Base-by-base conservation (phyloP, 2,329 filamentous ascomycete species). In the Paraphaeosphaeria minitans region DNA sequence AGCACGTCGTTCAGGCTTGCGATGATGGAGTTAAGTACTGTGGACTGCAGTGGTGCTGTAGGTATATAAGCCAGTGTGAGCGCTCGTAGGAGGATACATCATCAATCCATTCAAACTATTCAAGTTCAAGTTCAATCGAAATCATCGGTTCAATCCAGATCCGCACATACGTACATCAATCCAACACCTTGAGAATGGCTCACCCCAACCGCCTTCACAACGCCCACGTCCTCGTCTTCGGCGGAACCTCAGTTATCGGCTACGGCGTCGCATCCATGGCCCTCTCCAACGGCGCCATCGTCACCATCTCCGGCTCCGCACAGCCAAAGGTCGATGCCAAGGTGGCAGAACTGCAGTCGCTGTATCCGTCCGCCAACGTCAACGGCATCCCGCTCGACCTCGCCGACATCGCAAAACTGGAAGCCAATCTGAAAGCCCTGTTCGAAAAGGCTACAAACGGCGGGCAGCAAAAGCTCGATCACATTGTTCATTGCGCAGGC, bases 241-340 rank as follows among this genome's bases (percentile, higher is more conserved):
- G 88, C 41, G 89, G 87, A 39, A 85, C 86, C 0, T 83, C 84
- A 42, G 88, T 88, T 48, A 88, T 91, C 41, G 88, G 88, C 33
- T 86, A 82, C 62, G 82, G 78, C 55, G 83, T 88, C 6, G 87
- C 88, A 47, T 82, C 86, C 77, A 83, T 82, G 21, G 76, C 80
- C 3, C 72, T 89, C 39, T 83, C 84, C 42, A 77, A 83, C 53
- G 85, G 85, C 35, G 84, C 83, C 33, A 72, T 67, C 16, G 83
- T 90, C 13, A 83, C 80, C 47, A 83, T 91, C 66, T 84, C 85
- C 12, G 86, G 84, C 14, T 89, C 86, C 12, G 82, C 79, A 35
- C 76, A 81, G 37, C 53, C 74, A 42, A 83, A 84, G 55, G 75
- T 89, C 31, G 73, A 82, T 52, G 68, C 70, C 1, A 82, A 86